phyloP scores from a whole-genome alignment of 2,329 filamentous ascomycete genomes.

The Eutypella sp. region DNA sequence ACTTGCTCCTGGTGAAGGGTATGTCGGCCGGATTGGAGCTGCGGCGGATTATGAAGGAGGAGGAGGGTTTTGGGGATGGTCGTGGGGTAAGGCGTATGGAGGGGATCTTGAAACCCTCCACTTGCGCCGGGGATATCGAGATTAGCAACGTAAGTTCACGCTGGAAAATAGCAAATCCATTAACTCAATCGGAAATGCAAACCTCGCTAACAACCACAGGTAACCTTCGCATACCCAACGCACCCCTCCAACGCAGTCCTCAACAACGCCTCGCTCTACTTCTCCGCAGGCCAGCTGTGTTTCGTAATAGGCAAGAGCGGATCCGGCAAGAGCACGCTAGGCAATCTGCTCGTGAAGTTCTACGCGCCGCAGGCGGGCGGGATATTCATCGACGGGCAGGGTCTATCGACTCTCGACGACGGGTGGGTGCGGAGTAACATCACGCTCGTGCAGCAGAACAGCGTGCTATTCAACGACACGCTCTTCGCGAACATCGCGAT shows the following conservation, averaged over 20 bases:
- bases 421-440: slow-evolving; percentile 74
- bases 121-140: slow-evolving; percentile 63
- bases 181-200: slow-evolving; percentile 4
- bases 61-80: slow-evolving; percentile 23
- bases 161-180: too few species aligned
- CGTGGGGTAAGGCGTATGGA: slow-evolving; percentile 23
- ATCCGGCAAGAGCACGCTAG: slow-evolving; percentile 86
- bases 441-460: slow-evolving; percentile 77
- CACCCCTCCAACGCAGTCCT: slow-evolving; percentile 59
- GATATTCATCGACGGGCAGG: slow-evolving; percentile 63
- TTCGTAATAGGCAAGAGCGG: slow-evolving; percentile 85
- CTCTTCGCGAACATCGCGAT: slow-evolving; percentile 75
- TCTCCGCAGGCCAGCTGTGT: slow-evolving; percentile 66
- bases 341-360: slow-evolving; percentile 72
- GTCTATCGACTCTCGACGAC: slow-evolving; percentile 57
- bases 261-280: slow-evolving; percentile 58
- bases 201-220: slow-evolving; percentile 38
- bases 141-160: slow-evolving; percentile 61
- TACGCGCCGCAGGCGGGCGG: slow-evolving; percentile 63
- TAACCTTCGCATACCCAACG: slow-evolving; percentile 78
- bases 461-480: slow-evolving; percentile 74
- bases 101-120: slow-evolving; percentile 28
- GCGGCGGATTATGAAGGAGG: slow-evolving; percentile 33
- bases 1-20: slow-evolving; percentile 74
- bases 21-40: slow-evolving; percentile 67